Evolutionary conservation across 2,329 filamentous ascomycete species (phyloP).

Genomic region (Alternaria solani): DNA sequence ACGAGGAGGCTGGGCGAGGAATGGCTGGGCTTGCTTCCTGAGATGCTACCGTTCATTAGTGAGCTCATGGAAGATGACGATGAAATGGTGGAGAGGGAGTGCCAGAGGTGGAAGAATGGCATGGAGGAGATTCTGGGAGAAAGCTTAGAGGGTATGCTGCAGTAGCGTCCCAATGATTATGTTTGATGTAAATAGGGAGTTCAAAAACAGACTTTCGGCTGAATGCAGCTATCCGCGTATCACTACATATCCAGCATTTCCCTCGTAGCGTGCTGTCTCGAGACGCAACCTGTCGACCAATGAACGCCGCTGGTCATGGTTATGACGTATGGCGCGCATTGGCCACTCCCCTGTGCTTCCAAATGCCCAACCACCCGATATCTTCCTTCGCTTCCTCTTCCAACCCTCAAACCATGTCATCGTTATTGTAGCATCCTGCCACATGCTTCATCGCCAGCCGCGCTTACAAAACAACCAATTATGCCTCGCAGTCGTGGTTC

Average conservation of each 20-base stretch:
- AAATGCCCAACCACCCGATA: not conserved
- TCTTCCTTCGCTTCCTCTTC: not conserved
- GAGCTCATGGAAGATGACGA: conserved; percentile 97
- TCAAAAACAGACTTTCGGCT: not conserved
- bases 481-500: not conserved
- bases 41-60: conserved; percentile 96
- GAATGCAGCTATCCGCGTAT: not conserved
- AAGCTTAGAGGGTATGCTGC: conserved; percentile 89
- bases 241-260: not conserved
- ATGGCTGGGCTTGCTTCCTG: conserved; percentile 87
- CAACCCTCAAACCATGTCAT: not conserved
- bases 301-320: not conserved
- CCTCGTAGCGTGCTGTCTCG: not conserved
- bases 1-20: conserved; percentile 87
- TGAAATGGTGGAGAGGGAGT: conserved; percentile 89
- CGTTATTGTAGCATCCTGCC: not conserved
- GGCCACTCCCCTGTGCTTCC: not conserved
- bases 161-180: conserved; percentile 57
- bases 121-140: conserved; percentile 92
- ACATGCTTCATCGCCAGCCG: not conserved
- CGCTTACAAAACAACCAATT: not conserved
- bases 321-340: not conserved
- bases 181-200: not conserved
- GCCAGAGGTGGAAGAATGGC: conserved; percentile 85
- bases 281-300: not conserved